phyloP scores from a whole-genome alignment of 148 eudicot species.

The Amaranthus palmeri region DNA sequence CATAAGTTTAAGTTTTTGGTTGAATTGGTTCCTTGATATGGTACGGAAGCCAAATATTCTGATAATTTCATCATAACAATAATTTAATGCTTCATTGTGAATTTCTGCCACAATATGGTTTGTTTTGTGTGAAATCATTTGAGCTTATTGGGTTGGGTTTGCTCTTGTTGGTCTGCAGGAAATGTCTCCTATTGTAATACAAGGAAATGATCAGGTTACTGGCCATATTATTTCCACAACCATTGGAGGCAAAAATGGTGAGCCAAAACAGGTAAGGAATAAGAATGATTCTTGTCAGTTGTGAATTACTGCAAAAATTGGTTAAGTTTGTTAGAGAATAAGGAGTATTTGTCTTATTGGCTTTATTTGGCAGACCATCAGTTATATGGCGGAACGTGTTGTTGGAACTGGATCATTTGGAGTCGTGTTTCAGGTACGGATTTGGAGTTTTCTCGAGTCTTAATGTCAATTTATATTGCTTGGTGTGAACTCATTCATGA shows the following conservation, averaged over 20 bases:
- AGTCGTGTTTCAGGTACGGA: conserved; percentile 66
- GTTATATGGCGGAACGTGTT: conserved; percentile 87
- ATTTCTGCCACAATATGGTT: too few species aligned
- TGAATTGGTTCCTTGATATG: too few species aligned
- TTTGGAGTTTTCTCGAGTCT: neutral
- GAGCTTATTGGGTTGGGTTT: neutral
- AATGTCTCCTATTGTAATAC: conserved; percentile 55
- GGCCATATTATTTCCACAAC: conserved; percentile 92
- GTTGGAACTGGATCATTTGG: conserved; percentile 93
- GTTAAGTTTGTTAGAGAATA: neutral
- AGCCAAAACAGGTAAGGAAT: conserved; percentile 66
- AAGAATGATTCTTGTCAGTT: neutral
- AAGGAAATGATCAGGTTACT: conserved; percentile 72
- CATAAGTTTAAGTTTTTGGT: too few species aligned
- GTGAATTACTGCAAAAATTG: neutral
- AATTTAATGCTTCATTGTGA: too few species aligned
- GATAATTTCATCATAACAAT: too few species aligned
- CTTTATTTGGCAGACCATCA: conserved; percentile 51
- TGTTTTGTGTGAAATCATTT: conserved; percentile 3
- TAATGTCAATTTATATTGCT: neutral
- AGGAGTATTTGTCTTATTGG: conserved; percentile 9
- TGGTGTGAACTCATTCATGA: conserved; percentile 9
- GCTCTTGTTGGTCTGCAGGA: conserved; percentile 38
- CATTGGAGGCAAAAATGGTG: conserved; percentile 85
- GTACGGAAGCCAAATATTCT: too few species aligned